Evolutionary conservation across 2,329 filamentous ascomycete genomes (phyloP), one percentile per base, ranked within the genome.

Genomic region (Pseudogymnoascus sp.): DNA sequence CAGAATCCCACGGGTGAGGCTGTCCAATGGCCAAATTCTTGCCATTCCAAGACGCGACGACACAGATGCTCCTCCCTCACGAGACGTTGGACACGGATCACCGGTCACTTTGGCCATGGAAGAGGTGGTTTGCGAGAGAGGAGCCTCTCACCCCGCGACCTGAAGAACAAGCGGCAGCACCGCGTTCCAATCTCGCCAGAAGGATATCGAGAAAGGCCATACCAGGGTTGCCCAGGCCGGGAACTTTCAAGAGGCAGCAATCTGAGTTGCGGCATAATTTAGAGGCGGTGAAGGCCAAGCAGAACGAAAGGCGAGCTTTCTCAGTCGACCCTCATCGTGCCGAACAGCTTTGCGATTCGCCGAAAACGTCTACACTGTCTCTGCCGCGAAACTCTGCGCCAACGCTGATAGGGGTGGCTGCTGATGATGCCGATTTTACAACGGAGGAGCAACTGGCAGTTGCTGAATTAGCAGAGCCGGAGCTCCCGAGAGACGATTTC

Each of bases 191-290:
- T 7, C 61, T 72, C 29, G 69, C 66, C 36, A 69, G 69, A 44
- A 65, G 70, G 59, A 35, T 72, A 13, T 73, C 71, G 5, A 63
- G 84, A 66, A 85, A 81, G 69, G 89, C 91, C n/a, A 84, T 92
- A 13, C 88, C 91, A 15, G 87, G 88, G 13, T 76, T 96, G 37
- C 90, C 91, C 39, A 84, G 90, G 58, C 79, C 86, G 4, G 84
- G 87, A 68, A 95, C 90, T 0, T 92, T 95, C 75, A 88, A 86
- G 74, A 84, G 92, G 68, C 90, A 93, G 73, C 83, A 89, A 71
- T 93, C 90, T 29, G 92, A 96, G 74, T 82, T 84, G 65, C 83
- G 91, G 67, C 84, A 89, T 67, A 87, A 85, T 69, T 79, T 96
- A 60, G 79, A 87, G 63, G 85, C 89, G 47, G 79, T 85, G 41